Evolutionary conservation across 345 rosid species (phyloP), one percentile per base, ranked within the genome.

Genomic region (Aethionema arabicum): DNA sequence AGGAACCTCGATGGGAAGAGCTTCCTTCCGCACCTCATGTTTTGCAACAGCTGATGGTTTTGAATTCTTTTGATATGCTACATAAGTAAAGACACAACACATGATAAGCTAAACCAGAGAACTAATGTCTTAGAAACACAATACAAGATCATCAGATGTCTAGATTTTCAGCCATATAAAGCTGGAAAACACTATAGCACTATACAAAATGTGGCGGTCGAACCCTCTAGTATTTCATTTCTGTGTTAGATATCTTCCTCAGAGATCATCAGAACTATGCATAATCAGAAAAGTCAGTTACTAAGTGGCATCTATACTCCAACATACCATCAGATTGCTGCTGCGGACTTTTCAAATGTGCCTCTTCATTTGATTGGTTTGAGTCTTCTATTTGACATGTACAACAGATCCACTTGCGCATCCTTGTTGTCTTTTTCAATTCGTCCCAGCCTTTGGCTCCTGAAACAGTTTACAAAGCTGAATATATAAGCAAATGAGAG

Each of bases 391-490:
- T 83, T 46, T 87, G 86, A 80, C 95, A 85, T 16, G 82, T 78
- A 76, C 97, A 95, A 68, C 99, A 90, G 30, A 95, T 80, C 92
- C 95, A 95, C 82, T 81, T 72, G 35, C 96, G 88, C 97, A 95
- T 95, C 77, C 69, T 86, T 70, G 74, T 61, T 72, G 59, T 83
- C 78, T 85, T 84, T 61, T 79, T 86, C 73, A 76, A 67, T 62
- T 80, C 56, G 64, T 76, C 81, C 52, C 52, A 66, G 47, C 35
- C 61, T 40, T 52, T 64, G 57, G 70, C 37, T 66, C 58, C 72
- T 72, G 59, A 32, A 52, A 33, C 11, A 32, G 44, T 62, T 27
- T 10, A 39, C 15, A 36, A 16, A 64, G 35, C 9, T 52, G 29
- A 52, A 44, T 58, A 33, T 2, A 5, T 9, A 61, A 52, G 54